These are phyloP conservation scores for Vigna angularis DNA, from an alignment of 306 rosid species.

Conservation along the genomic window DNA sequence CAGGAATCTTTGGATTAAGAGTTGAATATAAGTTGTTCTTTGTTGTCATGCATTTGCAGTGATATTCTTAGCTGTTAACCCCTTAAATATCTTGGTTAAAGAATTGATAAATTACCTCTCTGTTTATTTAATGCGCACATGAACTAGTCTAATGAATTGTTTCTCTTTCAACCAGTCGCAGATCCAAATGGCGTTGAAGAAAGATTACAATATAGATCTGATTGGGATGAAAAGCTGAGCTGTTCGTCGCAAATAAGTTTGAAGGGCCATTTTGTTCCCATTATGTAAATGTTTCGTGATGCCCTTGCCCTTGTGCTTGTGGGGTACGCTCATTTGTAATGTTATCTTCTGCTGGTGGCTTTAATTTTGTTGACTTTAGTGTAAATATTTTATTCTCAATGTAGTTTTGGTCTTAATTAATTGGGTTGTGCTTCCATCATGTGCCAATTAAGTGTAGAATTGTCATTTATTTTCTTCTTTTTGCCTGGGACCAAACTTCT, in stretches of 20 bases:
- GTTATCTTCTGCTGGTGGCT: conserved; percentile 43
- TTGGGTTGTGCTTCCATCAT: conserved; percentile 29
- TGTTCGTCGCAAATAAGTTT: conserved; percentile 47
- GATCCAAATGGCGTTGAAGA: conserved; percentile 54
- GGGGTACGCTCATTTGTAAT: conserved; percentile 56
- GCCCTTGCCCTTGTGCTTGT: conserved; percentile 40
- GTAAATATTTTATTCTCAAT: conserved; percentile 45
- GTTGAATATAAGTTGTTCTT: conserved; percentile 30
- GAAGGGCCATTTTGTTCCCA: conserved; percentile 53
- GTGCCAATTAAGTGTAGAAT: conserved; percentile 29
- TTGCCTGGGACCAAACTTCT: background rate
- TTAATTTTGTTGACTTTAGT: conserved; percentile 50
- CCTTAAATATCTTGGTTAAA: conserved; percentile 25
- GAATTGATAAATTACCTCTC: conserved; percentile 34
- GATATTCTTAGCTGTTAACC: conserved; percentile 44
- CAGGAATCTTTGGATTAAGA: conserved; percentile 48
- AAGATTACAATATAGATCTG: conserved; percentile 44
- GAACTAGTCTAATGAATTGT: conserved; percentile 51
- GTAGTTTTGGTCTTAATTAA: conserved; percentile 35
- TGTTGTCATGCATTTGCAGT: conserved; percentile 40
- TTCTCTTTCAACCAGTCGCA: conserved; percentile 46
- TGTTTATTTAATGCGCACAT: conserved; percentile 49
- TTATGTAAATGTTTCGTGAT: conserved; percentile 45
- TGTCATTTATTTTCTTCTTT: conserved; percentile 33
- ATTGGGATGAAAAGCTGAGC: conserved; percentile 51